phyloP scores from a whole-genome alignment of 768 basidiomycete species.

The Boletus coccyginus region DNA sequence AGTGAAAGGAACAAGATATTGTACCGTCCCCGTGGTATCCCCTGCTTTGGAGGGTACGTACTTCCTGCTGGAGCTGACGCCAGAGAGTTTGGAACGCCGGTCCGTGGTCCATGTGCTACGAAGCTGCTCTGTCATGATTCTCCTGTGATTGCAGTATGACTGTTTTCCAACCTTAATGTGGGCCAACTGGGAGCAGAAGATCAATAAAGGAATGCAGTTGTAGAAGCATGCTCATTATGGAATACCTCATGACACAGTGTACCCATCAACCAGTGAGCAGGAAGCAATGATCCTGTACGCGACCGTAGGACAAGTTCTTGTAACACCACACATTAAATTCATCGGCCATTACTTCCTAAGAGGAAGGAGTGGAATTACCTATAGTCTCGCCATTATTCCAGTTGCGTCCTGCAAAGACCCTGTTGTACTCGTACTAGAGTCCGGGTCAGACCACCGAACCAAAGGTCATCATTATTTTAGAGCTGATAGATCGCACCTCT shows the following conservation, averaged over 20 bases:
- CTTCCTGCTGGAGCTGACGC: constrained; percentile 61
- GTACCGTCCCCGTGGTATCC: constrained; percentile 85
- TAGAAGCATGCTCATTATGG: constrained; percentile 9
- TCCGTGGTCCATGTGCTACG: constrained; percentile 79
- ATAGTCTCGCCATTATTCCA: constrained; percentile 84
- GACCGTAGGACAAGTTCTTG: constrained; percentile 74
- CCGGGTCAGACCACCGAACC: neutral
- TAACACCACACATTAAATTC: neutral
- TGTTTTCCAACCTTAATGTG: constrained; percentile 64
- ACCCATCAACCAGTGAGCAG: constrained; percentile 68
- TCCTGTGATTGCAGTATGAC: neutral
- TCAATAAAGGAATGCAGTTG: constrained; percentile 4
- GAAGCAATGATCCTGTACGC: constrained; percentile 55
- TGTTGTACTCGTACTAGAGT: constrained; percentile 71
- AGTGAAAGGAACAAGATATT: neutral
- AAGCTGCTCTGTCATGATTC: neutral
- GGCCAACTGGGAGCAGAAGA: constrained; percentile 51
- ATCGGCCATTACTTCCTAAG: neutral
- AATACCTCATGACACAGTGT: constrained; percentile 81
- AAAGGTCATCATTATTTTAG: neutral
- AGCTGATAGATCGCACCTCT: constrained; percentile 50
- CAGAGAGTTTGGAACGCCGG: constrained; percentile 74
- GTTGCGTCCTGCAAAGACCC: constrained; percentile 77
- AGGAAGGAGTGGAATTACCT: constrained; percentile 39
- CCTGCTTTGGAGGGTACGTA: constrained; percentile 62